A percentile compares a stretch with the other conserved stretches of the same genome.
Evolutionary conservation across 345 rosid genomes (phyloP).

Genomic region (Linum tenue): DNA sequence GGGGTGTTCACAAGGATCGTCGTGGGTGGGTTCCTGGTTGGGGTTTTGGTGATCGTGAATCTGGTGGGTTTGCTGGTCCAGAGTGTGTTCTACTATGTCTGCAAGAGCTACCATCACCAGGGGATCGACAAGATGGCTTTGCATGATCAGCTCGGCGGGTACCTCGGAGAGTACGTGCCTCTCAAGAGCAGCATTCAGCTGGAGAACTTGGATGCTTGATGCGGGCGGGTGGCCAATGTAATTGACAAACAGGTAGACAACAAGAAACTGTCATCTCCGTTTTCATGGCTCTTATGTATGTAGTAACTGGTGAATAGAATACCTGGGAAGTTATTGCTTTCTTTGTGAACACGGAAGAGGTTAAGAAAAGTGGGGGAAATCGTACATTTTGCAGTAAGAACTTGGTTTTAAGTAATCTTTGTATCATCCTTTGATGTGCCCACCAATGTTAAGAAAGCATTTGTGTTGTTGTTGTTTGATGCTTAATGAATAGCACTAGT

Average conservation of each 20-base stretch:
- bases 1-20: slow-evolving; percentile 51
- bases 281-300: background rate
- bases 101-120: slow-evolving; percentile 86
- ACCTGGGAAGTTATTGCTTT: background rate
- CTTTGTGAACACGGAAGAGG: background rate
- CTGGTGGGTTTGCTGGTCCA: slow-evolving; percentile 81
- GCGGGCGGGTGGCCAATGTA: no score
- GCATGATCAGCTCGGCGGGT: slow-evolving; percentile 88
- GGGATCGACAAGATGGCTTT: slow-evolving; percentile 73
- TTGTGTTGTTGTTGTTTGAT: no score
- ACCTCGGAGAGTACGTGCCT: slow-evolving; percentile 89
- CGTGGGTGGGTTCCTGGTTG: slow-evolving; percentile 84
- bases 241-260: background rate
- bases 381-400: no score
- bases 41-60: slow-evolving; percentile 74
- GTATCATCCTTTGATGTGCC: no score
- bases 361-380: no score
- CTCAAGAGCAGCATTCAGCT: slow-evolving; percentile 85
- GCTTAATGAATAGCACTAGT: no score
- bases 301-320: background rate
- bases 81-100: slow-evolving; percentile 86
- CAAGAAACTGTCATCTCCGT: background rate
- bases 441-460: no score
- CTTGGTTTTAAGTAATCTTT: no score
- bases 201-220: slow-evolving; percentile 68